Evolutionary conservation across 1,284 basidiomycete genomes (phyloP), one percentile per base, ranked within the genome.

Genomic region (Sanghuangporus weigelae): DNA sequence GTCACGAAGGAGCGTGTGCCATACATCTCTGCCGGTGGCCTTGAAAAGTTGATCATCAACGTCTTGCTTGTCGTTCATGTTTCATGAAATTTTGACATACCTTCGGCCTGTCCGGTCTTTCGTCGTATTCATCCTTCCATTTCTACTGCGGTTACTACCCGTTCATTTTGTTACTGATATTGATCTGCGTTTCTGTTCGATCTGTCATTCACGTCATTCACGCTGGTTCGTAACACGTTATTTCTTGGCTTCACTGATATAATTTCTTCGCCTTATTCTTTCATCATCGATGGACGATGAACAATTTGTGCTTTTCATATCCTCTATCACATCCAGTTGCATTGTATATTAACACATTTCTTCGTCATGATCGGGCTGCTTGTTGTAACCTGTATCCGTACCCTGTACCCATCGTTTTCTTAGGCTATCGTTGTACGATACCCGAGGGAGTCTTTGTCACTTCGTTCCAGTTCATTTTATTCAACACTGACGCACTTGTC

Each of bases 11-110:
- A 89, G 68, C 79, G 86, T 11, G 87, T 91, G 3, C 83, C 84
- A 48, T 88, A 91, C 66, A 81, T 89, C 7, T 81, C 84, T 16
- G 77, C 77, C 6, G 85, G 86, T 4, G 82, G 85, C 70, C 70
- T 91, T 71, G 84, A 89, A 71, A 90, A 85, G 73, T 73, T 92
- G 65, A 80, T 90, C 7, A 86, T 92, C 23, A 90, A 91, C 71
- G 81, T 86, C 31, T 71, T 91, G 60, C 70, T 92, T 59, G 86
- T 90, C 26, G 83, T 84, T 7, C 90, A 78, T 68, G 82, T 90
- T 64, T 81, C 82, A 38, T 84, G 73, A 79, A 58, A 26, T 12
- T 3, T 31, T 31, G 26, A 31, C 26, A 3, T 5, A 4, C 2
- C 26, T 31, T 31, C 26, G 26, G 26, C 26, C 26, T 31, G 5